Base-by-base conservation (phyloP, 2,329 filamentous ascomycete species). In the Calonectria fujianensis region DNA sequence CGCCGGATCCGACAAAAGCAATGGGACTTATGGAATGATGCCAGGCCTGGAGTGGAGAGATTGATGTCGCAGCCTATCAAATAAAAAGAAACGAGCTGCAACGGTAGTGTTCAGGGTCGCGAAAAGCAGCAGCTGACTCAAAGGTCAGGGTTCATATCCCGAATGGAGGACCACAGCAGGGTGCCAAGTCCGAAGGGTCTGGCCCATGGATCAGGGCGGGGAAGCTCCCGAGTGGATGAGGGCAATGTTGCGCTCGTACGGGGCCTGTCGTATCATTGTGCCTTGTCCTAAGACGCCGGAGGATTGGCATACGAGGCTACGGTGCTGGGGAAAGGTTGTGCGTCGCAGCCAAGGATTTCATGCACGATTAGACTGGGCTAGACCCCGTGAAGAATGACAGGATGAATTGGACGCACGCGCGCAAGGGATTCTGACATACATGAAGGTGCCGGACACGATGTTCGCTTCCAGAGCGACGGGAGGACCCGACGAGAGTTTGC, bases 401-500 rank as follows among this genome's bases (percentile, higher is more conserved):
- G 63, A 65, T 29, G 61, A 35, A 31, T 67, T 67, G 63, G 59
- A 64, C 32, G 66, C 66, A 51, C 48, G 54, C 66, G 63, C 37
- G 57, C 59, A 57, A 57, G 35, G 65, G 59, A 51, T 73, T 65
- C 66, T 73, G 57, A 66, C 59, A 66, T 59, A 68, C 61, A 65
- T 65, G 48, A 41, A 39, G 48, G 35, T 50, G 59, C 41, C 61
- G 52, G 52, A 61, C 32, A 16, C 45, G 31, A 41, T n/a, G 67
- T 63, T 68, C 35, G 70, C 54, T 32, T 59, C 50, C 63, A 64
- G 18, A 29, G 59, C 29, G 20, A 54, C 61, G 61, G 67, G 61
- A 70, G 50, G 72, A 74, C 52, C 61, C 67, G 69, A 66, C 59
- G 50, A 45, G 50, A 65, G 61, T 69, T 66, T 70, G 72, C 71